phyloP scores from a whole-genome alignment of 202 grass and related monocot species.

The Digitaria exilis region DNA sequence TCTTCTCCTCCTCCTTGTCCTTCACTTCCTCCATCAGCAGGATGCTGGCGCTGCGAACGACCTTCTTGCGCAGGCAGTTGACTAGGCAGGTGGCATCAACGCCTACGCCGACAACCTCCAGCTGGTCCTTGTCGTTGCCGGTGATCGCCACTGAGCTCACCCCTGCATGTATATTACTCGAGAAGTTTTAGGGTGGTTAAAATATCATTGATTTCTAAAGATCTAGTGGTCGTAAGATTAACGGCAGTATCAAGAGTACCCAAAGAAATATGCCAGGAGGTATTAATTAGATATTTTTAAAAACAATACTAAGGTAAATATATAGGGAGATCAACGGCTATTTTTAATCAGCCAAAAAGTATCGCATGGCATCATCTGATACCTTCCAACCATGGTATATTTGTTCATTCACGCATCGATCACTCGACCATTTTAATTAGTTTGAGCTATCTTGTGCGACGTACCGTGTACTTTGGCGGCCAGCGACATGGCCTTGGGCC shows the following conservation, averaged over 20 bases:
- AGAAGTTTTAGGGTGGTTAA: no score
- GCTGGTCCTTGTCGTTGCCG: slow-evolving; percentile 7
- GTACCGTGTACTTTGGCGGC: not conserved
- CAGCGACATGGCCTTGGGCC: slow-evolving; percentile 16
- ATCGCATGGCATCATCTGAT: no score
- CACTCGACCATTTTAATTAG: no score
- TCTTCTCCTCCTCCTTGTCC: not conserved
- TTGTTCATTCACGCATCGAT: not conserved
- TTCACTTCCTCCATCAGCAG: not conserved
- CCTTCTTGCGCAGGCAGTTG: slow-evolving; percentile 16
- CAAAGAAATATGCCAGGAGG: no score
- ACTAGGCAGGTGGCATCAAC: not conserved
- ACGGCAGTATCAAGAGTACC: no score
- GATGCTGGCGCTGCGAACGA: not conserved
- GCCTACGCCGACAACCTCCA: slow-evolving; percentile 12
- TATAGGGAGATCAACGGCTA: no score
- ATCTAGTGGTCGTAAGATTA: no score
- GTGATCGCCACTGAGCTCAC: slow-evolving; percentile 9
- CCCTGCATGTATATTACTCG: not conserved
- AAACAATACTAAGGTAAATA: no score
- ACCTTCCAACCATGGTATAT: no score
- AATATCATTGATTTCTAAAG: no score
- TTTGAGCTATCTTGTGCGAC: not conserved
- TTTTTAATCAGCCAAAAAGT: no score
- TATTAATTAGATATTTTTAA: no score